Conservation (phyloP, 768 basidiomycete species). For the Pleurotus eryngii region DNA sequence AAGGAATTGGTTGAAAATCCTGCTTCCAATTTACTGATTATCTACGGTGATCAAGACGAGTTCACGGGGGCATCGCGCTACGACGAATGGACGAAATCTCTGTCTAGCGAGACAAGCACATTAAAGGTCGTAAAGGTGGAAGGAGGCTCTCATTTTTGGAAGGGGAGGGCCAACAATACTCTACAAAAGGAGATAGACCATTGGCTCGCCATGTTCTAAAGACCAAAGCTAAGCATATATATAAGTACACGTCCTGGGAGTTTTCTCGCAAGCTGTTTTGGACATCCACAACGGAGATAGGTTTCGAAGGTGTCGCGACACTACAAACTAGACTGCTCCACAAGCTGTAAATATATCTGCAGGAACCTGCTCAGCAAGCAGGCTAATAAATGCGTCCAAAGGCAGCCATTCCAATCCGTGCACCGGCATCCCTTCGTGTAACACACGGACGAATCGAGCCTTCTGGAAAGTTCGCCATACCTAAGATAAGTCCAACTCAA, state of each 20-base stretch:
- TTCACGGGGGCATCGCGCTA: constrained; percentile 62
- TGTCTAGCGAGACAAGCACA: constrained; percentile 21
- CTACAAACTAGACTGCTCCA: neutral
- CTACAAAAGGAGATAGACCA: constrained; percentile 24
- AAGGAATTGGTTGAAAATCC: constrained; percentile 44
- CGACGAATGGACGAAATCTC: constrained; percentile 45
- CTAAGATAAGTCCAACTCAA: neutral
- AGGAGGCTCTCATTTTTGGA: constrained; percentile 70
- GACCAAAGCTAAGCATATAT: too few relatives aligned
- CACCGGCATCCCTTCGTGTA: constrained; percentile 13
- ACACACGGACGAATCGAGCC: constrained; percentile 10
- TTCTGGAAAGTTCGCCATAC: constrained; percentile 9
- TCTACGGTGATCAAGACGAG: constrained; percentile 69
- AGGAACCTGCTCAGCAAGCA: constrained; percentile 11
- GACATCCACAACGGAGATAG: too few relatives aligned
- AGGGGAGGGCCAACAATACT: constrained; percentile 26
- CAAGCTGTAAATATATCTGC: constrained; percentile 9
- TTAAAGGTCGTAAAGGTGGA: constrained; percentile 37
- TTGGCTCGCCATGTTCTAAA: constrained; percentile 25
- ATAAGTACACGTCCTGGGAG: too few relatives aligned
- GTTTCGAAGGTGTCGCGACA: too few relatives aligned
- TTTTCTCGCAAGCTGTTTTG: too few relatives aligned
- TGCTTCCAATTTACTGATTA: constrained; percentile 50
- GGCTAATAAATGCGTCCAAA: constrained; percentile 9
- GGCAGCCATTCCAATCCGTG: constrained; percentile 9